phyloP scores from a whole-genome alignment of 164 flowering plant species.

The Vitis cinerea region DNA sequence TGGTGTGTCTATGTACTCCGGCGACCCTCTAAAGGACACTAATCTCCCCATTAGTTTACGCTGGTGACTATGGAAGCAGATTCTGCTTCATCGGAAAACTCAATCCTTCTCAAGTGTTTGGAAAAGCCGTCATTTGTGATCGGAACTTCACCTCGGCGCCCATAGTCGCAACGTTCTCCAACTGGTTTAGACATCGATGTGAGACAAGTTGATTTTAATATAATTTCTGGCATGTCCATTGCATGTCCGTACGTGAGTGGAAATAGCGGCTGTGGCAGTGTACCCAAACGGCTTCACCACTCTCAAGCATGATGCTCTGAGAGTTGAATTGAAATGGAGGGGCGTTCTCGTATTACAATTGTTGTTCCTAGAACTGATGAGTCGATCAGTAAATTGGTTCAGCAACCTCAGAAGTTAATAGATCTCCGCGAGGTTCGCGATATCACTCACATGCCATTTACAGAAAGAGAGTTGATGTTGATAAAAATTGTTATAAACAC shows the following conservation, averaged over 20 bases:
- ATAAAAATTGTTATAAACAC: slow-evolving; percentile 70
- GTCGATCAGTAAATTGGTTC: slow-evolving; percentile 65
- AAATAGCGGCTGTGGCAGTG: too few relatives aligned
- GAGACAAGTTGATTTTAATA: slow-evolving; percentile 80
- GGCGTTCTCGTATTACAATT: slow-evolving; percentile 72
- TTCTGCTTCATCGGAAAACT: slow-evolving; percentile 46
- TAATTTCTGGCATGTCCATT: slow-evolving; percentile 94
- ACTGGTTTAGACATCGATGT: slow-evolving; percentile 72
- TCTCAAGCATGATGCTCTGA: too few relatives aligned
- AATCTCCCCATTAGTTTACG: slow-evolving; percentile 53
- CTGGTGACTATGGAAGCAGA: slow-evolving; percentile 47
- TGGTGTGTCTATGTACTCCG: slow-evolving; percentile 78
- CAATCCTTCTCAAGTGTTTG: slow-evolving; percentile 46
- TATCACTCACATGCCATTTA: slow-evolving; percentile 65
- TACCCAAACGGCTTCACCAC: too few relatives aligned
- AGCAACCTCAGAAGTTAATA: slow-evolving; percentile 63
- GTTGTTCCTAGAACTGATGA: slow-evolving; percentile 81
- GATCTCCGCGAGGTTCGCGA: slow-evolving; percentile 71
- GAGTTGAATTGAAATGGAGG: slow-evolving; percentile 40
- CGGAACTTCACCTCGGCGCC: slow-evolving; percentile 73
- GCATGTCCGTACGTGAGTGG: slow-evolving; percentile 95
- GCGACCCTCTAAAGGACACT: slow-evolving; percentile 31
- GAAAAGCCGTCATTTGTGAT: slow-evolving; percentile 31
- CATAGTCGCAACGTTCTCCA: slow-evolving; percentile 76
- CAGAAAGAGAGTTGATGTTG: slow-evolving; percentile 75